Evolutionary conservation across 345 rosid genomes (phyloP).

Genomic region (Citrus trifoliata): DNA sequence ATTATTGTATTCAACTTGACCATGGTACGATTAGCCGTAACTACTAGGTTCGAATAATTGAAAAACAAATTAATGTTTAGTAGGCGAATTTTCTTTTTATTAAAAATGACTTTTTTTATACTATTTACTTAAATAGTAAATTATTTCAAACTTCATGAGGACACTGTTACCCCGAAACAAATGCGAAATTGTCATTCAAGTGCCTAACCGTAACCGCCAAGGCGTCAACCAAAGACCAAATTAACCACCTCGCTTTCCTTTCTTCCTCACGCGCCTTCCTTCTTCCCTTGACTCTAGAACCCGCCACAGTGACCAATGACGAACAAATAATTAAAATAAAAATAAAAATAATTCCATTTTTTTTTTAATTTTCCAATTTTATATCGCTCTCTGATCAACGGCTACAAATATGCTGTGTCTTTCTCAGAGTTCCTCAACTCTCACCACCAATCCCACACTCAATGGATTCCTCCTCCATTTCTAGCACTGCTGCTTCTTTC

Average conservation of each 20-base stretch:
- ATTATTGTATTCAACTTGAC: no score
- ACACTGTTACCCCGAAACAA: background rate
- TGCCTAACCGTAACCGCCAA: background rate
- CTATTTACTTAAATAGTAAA: background rate
- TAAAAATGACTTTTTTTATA: background rate
- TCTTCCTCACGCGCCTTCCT: background rate
- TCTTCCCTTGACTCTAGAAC: no score
- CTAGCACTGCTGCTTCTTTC: constrained; percentile 36
- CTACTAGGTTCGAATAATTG: no score
- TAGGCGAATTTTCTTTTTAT: no score
- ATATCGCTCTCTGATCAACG: constrained; percentile 1
- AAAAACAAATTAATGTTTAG: no score
- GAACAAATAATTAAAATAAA: background rate
- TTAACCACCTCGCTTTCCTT: background rate
- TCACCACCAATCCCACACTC: background rate
- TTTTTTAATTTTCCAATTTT: background rate
- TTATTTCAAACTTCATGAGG: background rate
- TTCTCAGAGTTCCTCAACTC: background rate
- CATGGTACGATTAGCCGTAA: no score
- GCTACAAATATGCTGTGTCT: constrained; percentile 17
- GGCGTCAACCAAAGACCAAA: background rate
- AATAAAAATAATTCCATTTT: background rate
- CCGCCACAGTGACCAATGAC: background rate
- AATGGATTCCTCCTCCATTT: constrained; percentile 32
- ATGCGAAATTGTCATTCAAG: background rate